Evolutionary conservation across 192 early-diverging fungal genomes (phyloP).

Genomic region (Chytriomyces confervae): DNA sequence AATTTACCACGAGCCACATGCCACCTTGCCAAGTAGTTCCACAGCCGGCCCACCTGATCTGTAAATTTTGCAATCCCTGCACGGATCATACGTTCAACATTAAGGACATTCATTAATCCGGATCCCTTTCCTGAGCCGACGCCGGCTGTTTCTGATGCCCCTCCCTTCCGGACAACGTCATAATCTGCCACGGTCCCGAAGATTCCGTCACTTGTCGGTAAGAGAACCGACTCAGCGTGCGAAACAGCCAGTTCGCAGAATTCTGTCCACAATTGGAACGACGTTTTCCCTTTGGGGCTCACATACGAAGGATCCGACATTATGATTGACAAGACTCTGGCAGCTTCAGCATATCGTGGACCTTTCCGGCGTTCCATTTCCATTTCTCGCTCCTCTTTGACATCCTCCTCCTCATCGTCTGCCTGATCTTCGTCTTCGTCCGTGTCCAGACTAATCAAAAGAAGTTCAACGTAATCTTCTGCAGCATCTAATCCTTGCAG

Average conservation of each 20-base stretch:
- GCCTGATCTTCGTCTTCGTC: slow-evolving; percentile 47
- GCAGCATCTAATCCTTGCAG: slow-evolving; percentile 76
- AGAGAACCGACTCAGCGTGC: slow-evolving; percentile 68
- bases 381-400: not conserved
- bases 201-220: slow-evolving; percentile 48
- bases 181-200: slow-evolving; percentile 38
- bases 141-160: not conserved
- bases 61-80: slow-evolving; percentile 83
- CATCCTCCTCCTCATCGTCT: slow-evolving; percentile 7
- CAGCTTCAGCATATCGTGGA: slow-evolving; percentile 78
- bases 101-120: slow-evolving; percentile 59
- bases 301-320: slow-evolving; percentile 78
- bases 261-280: slow-evolving; percentile 79
- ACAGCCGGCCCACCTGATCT: slow-evolving; percentile 87
- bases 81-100: slow-evolving; percentile 82
- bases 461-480: slow-evolving; percentile 76
- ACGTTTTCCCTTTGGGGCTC: slow-evolving; percentile 64
- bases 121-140: slow-evolving; percentile 19
- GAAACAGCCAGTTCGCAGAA: slow-evolving; percentile 80
- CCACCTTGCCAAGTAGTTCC: slow-evolving; percentile 82
- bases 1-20: slow-evolving; percentile 76
- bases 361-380: slow-evolving; percentile 35
- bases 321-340: slow-evolving; percentile 67
- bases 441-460: slow-evolving; percentile 50
- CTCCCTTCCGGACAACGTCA: slow-evolving; percentile 20